phyloP scores from a whole-genome alignment of 169 alveolate species.

The Cryptosporidium xiaoi region DNA sequence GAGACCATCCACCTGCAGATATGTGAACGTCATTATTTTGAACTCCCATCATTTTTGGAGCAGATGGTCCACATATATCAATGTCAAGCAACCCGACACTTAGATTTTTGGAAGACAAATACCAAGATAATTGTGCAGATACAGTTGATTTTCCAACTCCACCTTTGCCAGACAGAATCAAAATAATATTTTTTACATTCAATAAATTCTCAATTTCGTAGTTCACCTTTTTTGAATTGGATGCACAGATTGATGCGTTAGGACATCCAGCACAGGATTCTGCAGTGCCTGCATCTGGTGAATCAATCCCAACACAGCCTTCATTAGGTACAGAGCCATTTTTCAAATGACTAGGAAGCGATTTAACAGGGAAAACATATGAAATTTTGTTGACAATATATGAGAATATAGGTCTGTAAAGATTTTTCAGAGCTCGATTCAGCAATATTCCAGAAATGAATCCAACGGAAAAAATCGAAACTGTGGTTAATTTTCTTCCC shows the following conservation, averaged over 20 bases:
- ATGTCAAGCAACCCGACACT: slow-evolving; percentile 95
- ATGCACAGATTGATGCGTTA: slow-evolving; percentile 91
- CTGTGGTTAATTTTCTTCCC: slow-evolving; percentile 8
- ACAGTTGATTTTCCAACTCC: slow-evolving; percentile 99
- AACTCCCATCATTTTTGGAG: slow-evolving; percentile 95
- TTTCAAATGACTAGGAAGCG: neutral
- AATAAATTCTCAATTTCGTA: slow-evolving; percentile 82
- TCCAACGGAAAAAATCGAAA: slow-evolving; percentile 23
- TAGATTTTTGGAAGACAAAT: slow-evolving; percentile 47
- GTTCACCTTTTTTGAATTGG: slow-evolving; percentile 84
- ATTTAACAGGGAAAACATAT: neutral
- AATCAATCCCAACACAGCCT: slow-evolving; percentile 84
- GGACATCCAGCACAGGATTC: slow-evolving; percentile 99
- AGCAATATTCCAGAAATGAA: slow-evolving; percentile 12
- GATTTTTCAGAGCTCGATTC: neutral
- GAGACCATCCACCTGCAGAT: slow-evolving; percentile 97
- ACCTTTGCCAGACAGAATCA: slow-evolving; percentile 98
- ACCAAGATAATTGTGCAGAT: slow-evolving; percentile 92
- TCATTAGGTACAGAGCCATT: slow-evolving; percentile 7
- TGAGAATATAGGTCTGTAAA: neutral
- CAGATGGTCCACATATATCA: slow-evolving; percentile 99
- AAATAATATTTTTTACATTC: slow-evolving; percentile 88
- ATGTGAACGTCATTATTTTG: slow-evolving; percentile 93
- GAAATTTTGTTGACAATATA: neutral
- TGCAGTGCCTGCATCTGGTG: slow-evolving; percentile 89